Base-by-base conservation (phyloP, 75 land plant genomes). In the Isoetes taiwanensis region DNA sequence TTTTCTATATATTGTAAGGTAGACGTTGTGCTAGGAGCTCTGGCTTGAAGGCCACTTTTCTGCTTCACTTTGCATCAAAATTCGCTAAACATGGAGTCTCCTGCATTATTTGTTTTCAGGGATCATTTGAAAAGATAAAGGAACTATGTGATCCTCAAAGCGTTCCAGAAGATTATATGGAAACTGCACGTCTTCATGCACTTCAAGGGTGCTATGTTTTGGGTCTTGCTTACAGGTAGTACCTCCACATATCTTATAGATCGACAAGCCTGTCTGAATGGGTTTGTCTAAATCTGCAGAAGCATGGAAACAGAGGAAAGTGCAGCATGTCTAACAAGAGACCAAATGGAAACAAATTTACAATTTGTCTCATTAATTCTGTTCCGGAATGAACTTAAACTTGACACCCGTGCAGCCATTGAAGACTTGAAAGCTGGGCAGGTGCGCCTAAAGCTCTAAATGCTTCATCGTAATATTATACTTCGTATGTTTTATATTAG, bases 191-290 rank as follows among this genome's bases (percentile, higher is more conserved):
- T 27, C 30, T 26, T 10, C 69, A 71, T 39, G 74, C 74, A 19
- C 74, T 71, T 54, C 58, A 71, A 31, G 74, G 74, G 33, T 71
- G 74, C 56, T 71, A 71, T 26, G 74, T 71, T 6, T 64, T 71
- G 20, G 54, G 71, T 43, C 29, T 71, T 11, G 74, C 58, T 27
- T 48, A 65, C 63, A 71, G 69, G 74, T 71, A 31, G 28, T 40
- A 25, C 14, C 19, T 35, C 28, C 58, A 20, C 64, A 66, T 62
- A 38, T 59, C 20, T 11, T 34, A n/a, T n/a, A n/a, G n/a, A n/a
- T n/a, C n/a, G n/a, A n/a, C n/a, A n/a, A n/a, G n/a, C n/a, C n/a
- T n/a, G n/a, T n/a, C n/a, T n/a, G n/a, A n/a, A n/a, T n/a, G n/a
- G n/a, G n/a, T n/a, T n/a, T n/a, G n/a, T n/a, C n/a, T n/a, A n/a